Evolutionary conservation across 805 yeast species (phyloP), one percentile per base, ranked within the genome.

Genomic region (Ogataea allantospora): DNA sequence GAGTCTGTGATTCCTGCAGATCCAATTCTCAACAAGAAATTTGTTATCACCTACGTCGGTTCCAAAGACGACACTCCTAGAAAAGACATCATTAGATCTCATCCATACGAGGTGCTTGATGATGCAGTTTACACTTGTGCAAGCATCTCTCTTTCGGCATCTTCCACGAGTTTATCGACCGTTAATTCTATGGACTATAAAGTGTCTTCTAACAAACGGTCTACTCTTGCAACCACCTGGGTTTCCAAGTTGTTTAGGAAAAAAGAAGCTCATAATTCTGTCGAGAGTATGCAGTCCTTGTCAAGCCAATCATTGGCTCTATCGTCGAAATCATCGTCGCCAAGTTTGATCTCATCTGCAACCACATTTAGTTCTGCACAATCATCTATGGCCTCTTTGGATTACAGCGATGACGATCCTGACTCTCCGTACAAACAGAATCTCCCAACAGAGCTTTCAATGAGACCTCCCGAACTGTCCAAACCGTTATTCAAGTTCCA

Each of bases 51-150:
- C 5, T 63, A 70, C 10, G 54, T 62, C 14, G 30, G 38, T 3
- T 24, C 27, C 9, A 36, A 42, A 23, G 44, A 42, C 7, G 44
- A 43, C 8, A 17, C 38, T 12, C 12, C 42, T 7, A 48, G 46
- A 22, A 46, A 47, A 22, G 61, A 67, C 35, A 70, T 67, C 26
- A 58, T 73, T 25, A 73, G 75, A 46, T 68, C 76, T 1, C 80
- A 77, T 54, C 73, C 84, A 0, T 80, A 69, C 55, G 87, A 80
- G 46, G 69, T 80, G 2, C 68, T 80, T 34, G 87, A 80, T 55
- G 87, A 80, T 49, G 80, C 83, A 1, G 68, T 77, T 21, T 80
- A 79, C 55, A 66, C 64, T 6, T 54, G 60, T 35, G 48, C 55
- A 6, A 50, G 38, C 30, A 33, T 45, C 22, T 35, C 53, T 2